Evolutionary conservation across 2,329 filamentous ascomycete genomes (phyloP).

Genomic region (Cadophora sp.): DNA sequence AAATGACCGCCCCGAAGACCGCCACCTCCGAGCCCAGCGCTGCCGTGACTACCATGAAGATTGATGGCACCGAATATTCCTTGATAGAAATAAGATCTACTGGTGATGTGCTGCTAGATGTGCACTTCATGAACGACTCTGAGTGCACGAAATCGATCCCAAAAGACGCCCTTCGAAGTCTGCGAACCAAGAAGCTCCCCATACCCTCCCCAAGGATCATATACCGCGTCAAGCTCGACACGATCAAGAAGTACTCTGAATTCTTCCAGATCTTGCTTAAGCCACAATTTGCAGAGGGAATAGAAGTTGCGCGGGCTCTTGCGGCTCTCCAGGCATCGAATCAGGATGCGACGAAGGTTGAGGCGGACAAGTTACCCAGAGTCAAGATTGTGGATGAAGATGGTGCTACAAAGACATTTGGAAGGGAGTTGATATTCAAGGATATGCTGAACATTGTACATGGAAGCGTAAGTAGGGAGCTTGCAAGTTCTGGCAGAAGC

Average conservation of each 20-base stretch:
- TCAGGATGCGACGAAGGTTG: conserved; percentile 56
- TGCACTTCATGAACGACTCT: conserved; percentile 67
- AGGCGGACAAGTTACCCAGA: conserved; percentile 62
- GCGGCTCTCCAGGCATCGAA: conserved; percentile 54
- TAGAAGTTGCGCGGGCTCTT: conserved; percentile 58
- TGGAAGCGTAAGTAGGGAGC: conserved; percentile 50
- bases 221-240: conserved; percentile 66
- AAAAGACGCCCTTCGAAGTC: conserved; percentile 56
- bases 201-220: conserved; percentile 40
- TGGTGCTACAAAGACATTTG: conserved; percentile 65
- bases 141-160: conserved; percentile 56
- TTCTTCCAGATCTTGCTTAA: conserved; percentile 75
- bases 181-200: conserved; percentile 36
- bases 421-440: conserved; percentile 66
- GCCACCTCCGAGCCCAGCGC: conserved; percentile 7
- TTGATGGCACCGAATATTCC: conserved; percentile 36
- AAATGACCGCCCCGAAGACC: conserved; percentile 30
- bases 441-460: conserved; percentile 75
- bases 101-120: conserved; percentile 71
- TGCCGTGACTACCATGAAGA: conserved; percentile 28
- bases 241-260: conserved; percentile 66
- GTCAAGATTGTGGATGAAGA: conserved; percentile 73
- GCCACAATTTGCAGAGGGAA: conserved; percentile 70
- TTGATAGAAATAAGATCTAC: conserved; percentile 59
- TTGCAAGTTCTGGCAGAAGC: background rate